Base-by-base conservation (phyloP, 176 grass and related monocot species). In the Carex kokanica region DNA sequence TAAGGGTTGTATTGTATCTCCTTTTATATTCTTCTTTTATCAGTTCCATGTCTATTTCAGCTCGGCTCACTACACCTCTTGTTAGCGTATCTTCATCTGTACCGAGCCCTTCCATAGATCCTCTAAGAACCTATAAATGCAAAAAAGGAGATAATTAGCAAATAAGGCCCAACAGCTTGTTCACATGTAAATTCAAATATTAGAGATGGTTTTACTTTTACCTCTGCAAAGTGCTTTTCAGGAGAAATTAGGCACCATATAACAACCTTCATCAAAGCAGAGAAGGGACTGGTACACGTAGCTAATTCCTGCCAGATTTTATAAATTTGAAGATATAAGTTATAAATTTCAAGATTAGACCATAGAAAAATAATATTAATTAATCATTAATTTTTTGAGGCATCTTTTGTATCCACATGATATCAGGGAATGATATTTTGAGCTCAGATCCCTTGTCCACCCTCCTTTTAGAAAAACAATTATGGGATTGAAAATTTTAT, bases 191-290 rank as follows among this genome's bases (percentile, higher is more conserved):
- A 82, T 32, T 51, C 2, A 32, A 24, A 21, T 23, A 60, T 24
- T 5, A 5, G 61, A 24, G 29, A 5, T 55, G 73, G 41, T 84
- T 47, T 10, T n/a, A n/a, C n/a, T n/a, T n/a, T n/a, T 83, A 95
- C 93, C 92, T 98, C 89, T 2, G 96, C 84, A 32, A 93, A 98
- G 54, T 95, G 93, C 78, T 90, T 98, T 81, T 95, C 93, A 10
- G 96, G 96, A 24, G 89, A 88, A 11, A 78, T 83, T 59, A 95
- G n/a, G 87, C 96, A 98, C 89, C 84, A 84, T 7, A 95, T 72
- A 9, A 87, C 96, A 18, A 84, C 82, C 81, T 90, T 95, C 70
- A 95, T 86, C 89, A 90, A 43, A 5, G 74, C 84, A 0, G 90
- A 69, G 32, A 91, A 88, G 21, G 86, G 83, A 29, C 86, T 89